Conservation (phyloP, 23 red algal species). For the Gracilaria caudata region DNA sequence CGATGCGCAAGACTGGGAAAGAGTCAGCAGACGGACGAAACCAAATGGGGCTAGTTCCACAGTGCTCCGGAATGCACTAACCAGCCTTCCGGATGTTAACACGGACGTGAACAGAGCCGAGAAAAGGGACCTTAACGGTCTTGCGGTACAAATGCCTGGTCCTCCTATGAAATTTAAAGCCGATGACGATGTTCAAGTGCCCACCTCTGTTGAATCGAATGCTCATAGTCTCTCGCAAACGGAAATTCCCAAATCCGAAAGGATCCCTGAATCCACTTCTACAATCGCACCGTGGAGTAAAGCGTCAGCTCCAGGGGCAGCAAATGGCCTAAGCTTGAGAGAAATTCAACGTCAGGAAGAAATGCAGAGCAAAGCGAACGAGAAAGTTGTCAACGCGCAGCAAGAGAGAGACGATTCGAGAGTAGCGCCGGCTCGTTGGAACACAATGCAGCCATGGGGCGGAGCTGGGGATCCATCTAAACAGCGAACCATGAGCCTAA, state of each 20-base stretch:
- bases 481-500: conserved; percentile 45
- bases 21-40: conserved; percentile 25
- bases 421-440: conserved; percentile 41
- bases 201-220: neutral
- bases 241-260: neutral
- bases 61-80: neutral
- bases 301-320: conserved; percentile 25
- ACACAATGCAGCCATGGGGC: conserved; percentile 59
- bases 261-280: neutral
- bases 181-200: neutral
- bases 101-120: conserved; percentile 2
- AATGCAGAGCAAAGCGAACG: conserved; percentile 56
- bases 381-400: conserved; percentile 13
- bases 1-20: conserved; percentile 41
- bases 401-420: conserved; percentile 42
- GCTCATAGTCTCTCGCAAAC: neutral
- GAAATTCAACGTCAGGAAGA: conserved; percentile 74
- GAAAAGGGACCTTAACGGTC: neutral
- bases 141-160: neutral
- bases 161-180: neutral
- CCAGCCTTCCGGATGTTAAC: neutral
- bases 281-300: conserved; percentile 73
- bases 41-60: neutral
- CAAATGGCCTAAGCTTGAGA: conserved; percentile 61
- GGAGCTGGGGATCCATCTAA: conserved; percentile 50